phyloP scores from a whole-genome alignment of 2,329 filamentous ascomycete species.

The Ilyonectria destructans region DNA sequence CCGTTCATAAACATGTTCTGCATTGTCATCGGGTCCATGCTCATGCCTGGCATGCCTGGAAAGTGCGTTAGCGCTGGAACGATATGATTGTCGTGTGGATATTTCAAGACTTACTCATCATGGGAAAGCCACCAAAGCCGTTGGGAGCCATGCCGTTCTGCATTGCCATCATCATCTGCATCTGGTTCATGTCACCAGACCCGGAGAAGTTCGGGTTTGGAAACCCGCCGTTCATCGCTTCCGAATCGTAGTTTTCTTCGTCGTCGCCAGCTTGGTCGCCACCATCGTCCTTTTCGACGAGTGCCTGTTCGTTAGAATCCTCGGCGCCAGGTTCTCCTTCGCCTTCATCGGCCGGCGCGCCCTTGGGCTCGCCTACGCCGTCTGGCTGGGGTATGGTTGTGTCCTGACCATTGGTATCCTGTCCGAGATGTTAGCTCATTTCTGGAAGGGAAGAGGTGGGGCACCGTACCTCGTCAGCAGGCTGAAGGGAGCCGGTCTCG shows the following conservation, averaged over 20 bases:
- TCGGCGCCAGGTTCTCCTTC: conserved; percentile 39
- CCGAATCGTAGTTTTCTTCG: conserved; percentile 55
- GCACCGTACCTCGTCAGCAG: conserved; percentile 38
- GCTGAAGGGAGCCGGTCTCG: conserved; percentile 29
- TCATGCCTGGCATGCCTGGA: conserved; percentile 84
- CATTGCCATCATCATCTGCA: conserved; percentile 88
- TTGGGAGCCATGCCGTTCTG: conserved; percentile 75
- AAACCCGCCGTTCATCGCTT: conserved; percentile 65
- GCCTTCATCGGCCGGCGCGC: conserved; percentile 31
- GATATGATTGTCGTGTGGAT: conserved; percentile 4
- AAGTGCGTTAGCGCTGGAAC: conserved; percentile 48
- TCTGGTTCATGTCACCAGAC: conserved; percentile 80
- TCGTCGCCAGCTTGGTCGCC: conserved; percentile 52
- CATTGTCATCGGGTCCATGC: conserved; percentile 86
- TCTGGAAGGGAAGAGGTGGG: background rate
- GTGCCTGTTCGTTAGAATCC: conserved; percentile 39
- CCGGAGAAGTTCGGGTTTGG: conserved; percentile 74
- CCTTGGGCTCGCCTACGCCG: conserved; percentile 34
- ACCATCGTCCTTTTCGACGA: conserved; percentile 42
- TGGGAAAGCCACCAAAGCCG: conserved; percentile 74
- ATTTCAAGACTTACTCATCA: conserved; percentile 84
- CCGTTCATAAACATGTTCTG: conserved; percentile 86
- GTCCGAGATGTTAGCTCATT: conserved; percentile 13
- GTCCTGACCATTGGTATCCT: conserved; percentile 32
- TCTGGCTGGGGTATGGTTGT: conserved; percentile 26